Evolutionary conservation across 2,329 filamentous ascomycete species (phyloP).

Genomic region (Dothistroma pini): DNA sequence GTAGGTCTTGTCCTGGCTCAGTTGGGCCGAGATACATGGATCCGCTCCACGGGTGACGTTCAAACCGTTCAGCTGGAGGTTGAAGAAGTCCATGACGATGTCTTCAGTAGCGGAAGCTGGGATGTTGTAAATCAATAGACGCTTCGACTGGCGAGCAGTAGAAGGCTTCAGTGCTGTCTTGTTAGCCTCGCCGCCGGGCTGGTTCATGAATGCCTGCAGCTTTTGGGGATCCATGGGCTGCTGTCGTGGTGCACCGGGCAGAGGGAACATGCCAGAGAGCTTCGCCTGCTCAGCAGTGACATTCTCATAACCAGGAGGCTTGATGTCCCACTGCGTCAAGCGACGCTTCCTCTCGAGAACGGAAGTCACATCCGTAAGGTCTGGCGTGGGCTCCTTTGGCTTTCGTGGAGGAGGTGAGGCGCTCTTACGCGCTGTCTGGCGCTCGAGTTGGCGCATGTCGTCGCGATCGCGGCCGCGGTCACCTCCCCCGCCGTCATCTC

Average conservation of each 20-base stretch:
- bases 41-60: conserved; percentile 83
- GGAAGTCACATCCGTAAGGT: conserved; percentile 80
- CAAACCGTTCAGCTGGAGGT: conserved; percentile 91
- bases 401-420: conserved; percentile 79
- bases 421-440: conserved; percentile 56
- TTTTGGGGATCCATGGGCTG: conserved; percentile 93
- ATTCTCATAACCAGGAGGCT: conserved; percentile 95
- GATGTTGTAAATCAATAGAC: conserved; percentile 82
- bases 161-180: conserved; percentile 83
- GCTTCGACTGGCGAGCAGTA: conserved; percentile 90
- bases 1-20: conserved; percentile 74
- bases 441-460: conserved; percentile 35
- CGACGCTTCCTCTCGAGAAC: conserved; percentile 84
- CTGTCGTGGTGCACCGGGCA: conserved; percentile 90
- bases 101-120: conserved; percentile 72
- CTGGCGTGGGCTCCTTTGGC: conserved; percentile 92
- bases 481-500: conserved; percentile 28
- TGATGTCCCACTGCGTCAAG: conserved; percentile 99
- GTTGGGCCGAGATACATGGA: conserved; percentile 77
- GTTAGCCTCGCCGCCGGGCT: conserved; percentile 67
- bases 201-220: conserved; percentile 92
- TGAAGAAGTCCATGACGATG: conserved; percentile 78
- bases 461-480: conserved; percentile 38
- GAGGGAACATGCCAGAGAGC: conserved; percentile 96
- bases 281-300: conserved; percentile 98